Evolutionary conservation across 2,329 filamentous ascomycete species (phyloP), one percentile per base, ranked within the genome.

Genomic region (Cladosporium austrohemisphaericum): DNA sequence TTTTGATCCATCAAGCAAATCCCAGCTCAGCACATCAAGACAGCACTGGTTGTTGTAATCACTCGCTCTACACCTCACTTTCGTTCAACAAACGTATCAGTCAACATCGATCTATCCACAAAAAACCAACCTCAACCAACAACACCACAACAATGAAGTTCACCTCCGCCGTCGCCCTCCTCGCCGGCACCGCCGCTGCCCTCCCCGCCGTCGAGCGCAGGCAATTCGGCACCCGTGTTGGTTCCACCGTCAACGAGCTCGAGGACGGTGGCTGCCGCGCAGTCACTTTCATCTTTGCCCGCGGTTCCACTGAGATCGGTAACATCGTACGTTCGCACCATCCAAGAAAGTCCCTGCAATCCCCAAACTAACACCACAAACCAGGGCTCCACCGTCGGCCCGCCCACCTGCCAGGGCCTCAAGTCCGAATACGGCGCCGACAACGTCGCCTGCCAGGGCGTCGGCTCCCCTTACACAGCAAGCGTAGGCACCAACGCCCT

Each of bases 251-350:
- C 31, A 56, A 56, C 36, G 56, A 62, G 26, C 51, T 62, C 40
- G 25, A 45, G 26, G 35, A 57, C 20, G 64, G 62, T n/a, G 57
- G 48, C 33, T 77, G 74, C 64, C 71, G 70, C 36, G 58, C 65
- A 23, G 70, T 77, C 52, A 80, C 76, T 8, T 65, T 81, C 51
- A 74, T 81, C 57, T 80, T 77, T 55, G 78, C 78, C n/a, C 73
- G 78, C 11, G 78, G 78, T 6, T 80, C 77, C 5, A 74, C 71
- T 5, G 76, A 81, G 60, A 25, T 53, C 0, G 77, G 76, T 31
- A 80, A 79, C 56, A 74, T 81, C 45, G 78, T 56, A 26, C 9
- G 50, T 26, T 11, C n/a, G n/a, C 23, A 28, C 18, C 36, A 38
- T 19, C 23, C 4, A 13, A 18, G 25, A 26, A 22, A n/a, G 14